These are phyloP conservation scores for Blastobotrys muscicola DNA, from an alignment of 805 yeast species.

Conservation along the genomic window DNA sequence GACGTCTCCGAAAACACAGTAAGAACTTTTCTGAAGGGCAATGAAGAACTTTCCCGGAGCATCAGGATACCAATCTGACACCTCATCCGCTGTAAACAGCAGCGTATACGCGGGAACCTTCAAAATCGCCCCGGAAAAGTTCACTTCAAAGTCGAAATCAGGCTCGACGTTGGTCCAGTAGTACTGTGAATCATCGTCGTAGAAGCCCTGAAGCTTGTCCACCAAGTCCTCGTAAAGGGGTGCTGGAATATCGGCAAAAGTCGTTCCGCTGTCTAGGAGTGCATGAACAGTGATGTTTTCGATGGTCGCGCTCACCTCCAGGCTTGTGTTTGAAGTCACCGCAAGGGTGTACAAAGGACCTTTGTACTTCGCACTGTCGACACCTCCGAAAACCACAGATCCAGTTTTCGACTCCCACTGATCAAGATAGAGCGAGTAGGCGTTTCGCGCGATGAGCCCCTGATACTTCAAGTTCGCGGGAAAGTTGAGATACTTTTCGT, in stretches of 20 bases:
- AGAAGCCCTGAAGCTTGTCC: constrained; percentile 1
- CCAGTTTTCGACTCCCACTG: constrained; percentile 27
- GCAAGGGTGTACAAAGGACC: constrained; percentile 26
- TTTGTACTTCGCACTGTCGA: constrained; percentile 34
- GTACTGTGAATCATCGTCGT: constrained; percentile 11
- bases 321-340: too few relatives aligned
- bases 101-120: constrained; percentile 14
- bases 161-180: constrained; percentile 5
- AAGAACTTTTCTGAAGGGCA: too few relatives aligned
- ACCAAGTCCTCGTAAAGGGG: constrained; percentile 3
- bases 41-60: constrained; percentile 1
- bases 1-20: constrained; percentile 10
- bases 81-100: too few relatives aligned
- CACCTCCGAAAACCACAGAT: constrained; percentile 36
- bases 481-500: constrained; percentile 44
- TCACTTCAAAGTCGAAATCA: constrained; percentile 10
- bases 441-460: constrained; percentile 32
- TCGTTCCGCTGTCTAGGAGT: constrained; percentile 48
- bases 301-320: constrained; percentile 16
- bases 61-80: neutral
- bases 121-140: constrained; percentile 17
- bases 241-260: constrained; percentile 40
- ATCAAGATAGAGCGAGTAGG: constrained; percentile 41
- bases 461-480: constrained; percentile 48
- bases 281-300: constrained; percentile 2